A percentile compares a stretch with the other conserved stretches of the same genome.
Conservation (phyloP, 2,329 filamentous ascomycete species). For the Aspergillus udagawae region DNA sequence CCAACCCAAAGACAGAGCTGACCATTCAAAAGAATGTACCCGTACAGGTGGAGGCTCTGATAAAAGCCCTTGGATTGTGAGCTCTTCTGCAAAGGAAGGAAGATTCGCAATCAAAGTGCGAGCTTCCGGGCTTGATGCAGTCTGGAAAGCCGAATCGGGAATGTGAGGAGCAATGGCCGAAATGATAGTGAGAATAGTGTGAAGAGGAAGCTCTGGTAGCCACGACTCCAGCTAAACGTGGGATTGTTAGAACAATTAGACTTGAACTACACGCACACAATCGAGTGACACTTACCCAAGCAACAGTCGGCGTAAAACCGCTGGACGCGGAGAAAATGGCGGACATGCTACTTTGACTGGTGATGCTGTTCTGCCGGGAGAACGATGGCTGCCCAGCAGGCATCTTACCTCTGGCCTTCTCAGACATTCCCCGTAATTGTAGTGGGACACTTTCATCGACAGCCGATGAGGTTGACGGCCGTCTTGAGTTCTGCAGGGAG, state of each 20-base stretch:
- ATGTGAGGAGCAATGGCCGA: conserved; percentile 52
- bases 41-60: conserved; percentile 66
- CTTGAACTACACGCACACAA: neutral
- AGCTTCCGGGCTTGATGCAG: conserved; percentile 36
- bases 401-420: conserved; percentile 95
- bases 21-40: conserved; percentile 93
- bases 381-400: conserved; percentile 78
- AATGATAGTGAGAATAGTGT: conserved; percentile 77
- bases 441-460: conserved; percentile 75
- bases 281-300: conserved; percentile 55
- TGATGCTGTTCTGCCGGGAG: conserved; percentile 84
- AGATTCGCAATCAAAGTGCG: conserved; percentile 42
- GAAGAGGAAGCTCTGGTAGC: conserved; percentile 86
- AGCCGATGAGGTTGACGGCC: conserved; percentile 65
- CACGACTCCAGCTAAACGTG: conserved; percentile 71
- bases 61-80: conserved; percentile 64
- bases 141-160: conserved; percentile 46
- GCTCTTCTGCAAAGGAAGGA: conserved; percentile 42
- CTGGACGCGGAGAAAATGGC: conserved; percentile 52
- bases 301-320: conserved; percentile 71
- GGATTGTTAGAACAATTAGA: conserved; percentile 11
- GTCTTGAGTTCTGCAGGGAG: conserved; percentile 54
- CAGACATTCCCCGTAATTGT: conserved; percentile 88
- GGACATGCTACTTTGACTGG: conserved; percentile 68
- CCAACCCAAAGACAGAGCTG: conserved; percentile 83